Evolutionary conservation across 306 rosid genomes (phyloP), one percentile per base, ranked within the genome.

Genomic region (Trifolium dubium): DNA sequence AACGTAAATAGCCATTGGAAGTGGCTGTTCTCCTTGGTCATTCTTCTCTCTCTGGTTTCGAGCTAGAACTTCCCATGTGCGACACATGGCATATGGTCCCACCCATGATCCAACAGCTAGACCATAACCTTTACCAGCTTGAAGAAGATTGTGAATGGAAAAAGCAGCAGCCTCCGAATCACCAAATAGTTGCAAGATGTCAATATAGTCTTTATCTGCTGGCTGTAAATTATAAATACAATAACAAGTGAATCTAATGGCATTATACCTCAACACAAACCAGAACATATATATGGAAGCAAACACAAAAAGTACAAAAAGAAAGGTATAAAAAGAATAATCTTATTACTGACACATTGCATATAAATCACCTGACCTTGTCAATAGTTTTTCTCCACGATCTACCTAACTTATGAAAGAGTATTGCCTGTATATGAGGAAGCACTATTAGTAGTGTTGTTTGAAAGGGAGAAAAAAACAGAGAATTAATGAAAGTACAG

Each of bases 1-100:
- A 83, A 94, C 85, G 75, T 94, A 92, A 61, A 94, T 54, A 71
- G 97, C 96, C 95, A 92, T 88, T 10, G 96, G 97, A 86, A 94
- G 92, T 65, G 85, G 85, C 73, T 77, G 94, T 41, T 77, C 79
- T 85, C 77, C 90, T 81, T 60, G 77, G 74, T 76, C 87, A 74
- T 44, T 64, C 34, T 17, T 68, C 73, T 76, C 92, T 74, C 91
- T 81, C 71, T 34, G 85, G 67, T 41, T 77, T 62, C 89, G 88
- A 59, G 86, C 87, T 56, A 94, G 88, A 81, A 92, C 86, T 82
- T 89, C 99, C 99, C 92, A 94, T 15, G 99, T 75, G 62, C 96
- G 96, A 77, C 99, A 94, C 95, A 94, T 88, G 46, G 99, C 99
- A 92, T 94, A 94, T 17, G 99, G 99, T 15, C 99, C 99, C 72